Evolutionary conservation across 164 flowering plant genomes (phyloP).

Genomic region (Pachysandra terminalis): DNA sequence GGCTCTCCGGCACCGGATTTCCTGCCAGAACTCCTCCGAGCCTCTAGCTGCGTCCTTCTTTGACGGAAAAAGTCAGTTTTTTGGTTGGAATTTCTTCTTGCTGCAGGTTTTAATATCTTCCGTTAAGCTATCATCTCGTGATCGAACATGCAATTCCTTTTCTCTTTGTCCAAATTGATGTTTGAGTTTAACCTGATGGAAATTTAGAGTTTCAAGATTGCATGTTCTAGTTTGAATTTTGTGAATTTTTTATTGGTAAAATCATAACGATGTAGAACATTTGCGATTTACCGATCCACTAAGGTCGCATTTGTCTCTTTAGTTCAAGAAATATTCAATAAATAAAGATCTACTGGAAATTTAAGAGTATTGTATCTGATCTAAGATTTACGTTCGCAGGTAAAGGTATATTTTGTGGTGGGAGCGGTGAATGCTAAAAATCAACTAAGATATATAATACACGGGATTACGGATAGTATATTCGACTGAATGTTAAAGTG

Average conservation of each 20-base stretch:
- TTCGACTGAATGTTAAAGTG: no score
- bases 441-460: no score
- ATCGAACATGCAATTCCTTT: no score
- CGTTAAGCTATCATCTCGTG: no score
- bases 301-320: neutral
- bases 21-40: constrained; percentile 37
- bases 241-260: neutral
- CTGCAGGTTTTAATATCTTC: neutral
- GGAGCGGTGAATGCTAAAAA: no score
- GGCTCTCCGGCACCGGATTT: constrained; percentile 26
- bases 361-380: no score
- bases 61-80: constrained; percentile 25
- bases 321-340: neutral
- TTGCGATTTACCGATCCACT: neutral
- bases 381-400: no score
- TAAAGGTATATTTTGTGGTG: no score
- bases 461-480: no score
- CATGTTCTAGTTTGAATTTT: neutral
- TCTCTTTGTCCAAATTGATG: neutral
- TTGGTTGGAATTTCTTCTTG: neutral
- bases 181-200: neutral
- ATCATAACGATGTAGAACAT: neutral
- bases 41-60: constrained; percentile 32
- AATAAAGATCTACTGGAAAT: no score
- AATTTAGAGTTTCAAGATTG: neutral